Evolutionary conservation across 192 early-diverging fungal genomes (phyloP), one percentile per base, ranked within the genome.

Genomic region (Podila minutissima): DNA sequence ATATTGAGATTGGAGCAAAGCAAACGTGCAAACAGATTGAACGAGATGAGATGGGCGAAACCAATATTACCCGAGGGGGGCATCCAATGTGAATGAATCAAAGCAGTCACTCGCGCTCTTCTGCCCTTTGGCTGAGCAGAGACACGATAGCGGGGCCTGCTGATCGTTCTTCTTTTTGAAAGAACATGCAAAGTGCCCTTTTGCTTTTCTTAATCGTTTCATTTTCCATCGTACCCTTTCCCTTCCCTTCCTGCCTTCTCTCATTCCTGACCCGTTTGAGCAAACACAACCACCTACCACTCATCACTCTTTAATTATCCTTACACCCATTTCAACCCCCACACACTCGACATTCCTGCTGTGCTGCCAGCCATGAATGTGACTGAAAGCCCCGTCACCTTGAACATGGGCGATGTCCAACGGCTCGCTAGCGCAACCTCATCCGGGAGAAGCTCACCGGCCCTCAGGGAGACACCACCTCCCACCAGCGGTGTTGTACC

Each of bases 361-460:
- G 4, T 37, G 26, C 37, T 24, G 37, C 28, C 51, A n/a, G 46
- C 62, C 10, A 67, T 67, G 72, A 74, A 74, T 35, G 8, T 74
- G 35, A 76, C 74, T 12, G 65, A 74, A 29, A 67, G 63, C 55
- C 48, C 59, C 32, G 49, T 65, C n/a, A 67, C 72, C 64, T 59
- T 64, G 32, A 41, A 32, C 55, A 50, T 75, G 53, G 24, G 37
- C 20, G 67, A 46, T 13, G 12, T 13, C 41, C 41, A 46, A 15
- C 41, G 41, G 41, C 3, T 46, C 13, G 41, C 41, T 46, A 46
- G 41, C 4, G 15, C 41, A 2, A 46, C 41, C 41, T 46, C 41
- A 46, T 46, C 41, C 1, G 41, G 41, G 1, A 12, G 41, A 46
- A 46, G 41, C 41, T 46, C 41, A 46, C 41, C 41, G 41, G 41